These are phyloP conservation scores for Withania somnifera DNA, from an alignment of 305 asterid genomes.

Conservation along the genomic window DNA sequence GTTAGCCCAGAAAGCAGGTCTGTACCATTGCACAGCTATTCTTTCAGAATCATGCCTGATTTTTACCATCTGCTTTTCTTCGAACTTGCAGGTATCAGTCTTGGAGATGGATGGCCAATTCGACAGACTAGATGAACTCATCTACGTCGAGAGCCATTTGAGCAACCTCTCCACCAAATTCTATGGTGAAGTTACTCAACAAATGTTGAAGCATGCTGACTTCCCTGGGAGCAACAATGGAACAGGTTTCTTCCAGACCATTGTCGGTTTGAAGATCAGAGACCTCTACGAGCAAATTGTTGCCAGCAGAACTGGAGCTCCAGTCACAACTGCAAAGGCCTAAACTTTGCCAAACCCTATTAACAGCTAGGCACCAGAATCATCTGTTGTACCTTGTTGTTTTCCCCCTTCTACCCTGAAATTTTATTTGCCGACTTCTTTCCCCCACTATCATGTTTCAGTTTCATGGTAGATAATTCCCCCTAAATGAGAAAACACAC, in stretches of 20 bases:
- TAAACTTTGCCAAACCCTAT: slow-evolving; percentile 6
- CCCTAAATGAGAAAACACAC: slow-evolving; percentile 19
- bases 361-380: not conserved
- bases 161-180: slow-evolving; percentile 89
- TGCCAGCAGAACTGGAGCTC: slow-evolving; percentile 21
- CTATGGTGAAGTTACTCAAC: slow-evolving; percentile 95
- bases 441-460: slow-evolving; percentile 13
- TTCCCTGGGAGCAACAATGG: slow-evolving; percentile 99
- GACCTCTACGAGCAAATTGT: slow-evolving; percentile 41
- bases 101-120: slow-evolving; percentile 98
- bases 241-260: slow-evolving; percentile 92
- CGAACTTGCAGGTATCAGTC: slow-evolving; percentile 55
- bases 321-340: slow-evolving; percentile 28
- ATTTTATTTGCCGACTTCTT: slow-evolving; percentile 12
- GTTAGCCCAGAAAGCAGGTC: not conserved
- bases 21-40: not conserved
- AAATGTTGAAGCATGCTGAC: slow-evolving; percentile 86
- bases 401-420: not conserved
- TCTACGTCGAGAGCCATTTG: slow-evolving; percentile 91
- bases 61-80: not conserved
- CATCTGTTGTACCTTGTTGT: not conserved
- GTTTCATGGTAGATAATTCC: slow-evolving; percentile 23
- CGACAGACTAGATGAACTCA: slow-evolving; percentile 90
- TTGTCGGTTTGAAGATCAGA: slow-evolving; percentile 73
- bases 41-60: not conserved